Evolutionary conservation across 257 asterid species (phyloP), one percentile per base, ranked within the genome.

Genomic region (Ajuga chamaepitys): DNA sequence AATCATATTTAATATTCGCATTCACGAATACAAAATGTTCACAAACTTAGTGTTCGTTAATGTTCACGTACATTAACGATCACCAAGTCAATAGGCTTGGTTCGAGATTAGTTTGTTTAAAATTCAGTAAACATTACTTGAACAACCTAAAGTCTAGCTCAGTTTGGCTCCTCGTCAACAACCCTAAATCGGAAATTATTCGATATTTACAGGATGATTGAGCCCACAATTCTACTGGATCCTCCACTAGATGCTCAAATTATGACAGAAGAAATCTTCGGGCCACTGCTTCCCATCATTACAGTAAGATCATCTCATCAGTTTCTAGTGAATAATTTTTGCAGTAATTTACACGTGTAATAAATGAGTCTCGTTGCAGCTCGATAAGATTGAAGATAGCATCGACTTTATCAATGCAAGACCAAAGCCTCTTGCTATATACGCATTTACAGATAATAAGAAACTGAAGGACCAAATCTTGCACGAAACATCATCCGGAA

Each of bases 231-330:
- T 70, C 78, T 93, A 75, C 61, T 93, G 77, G 82, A 93, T 82
- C 97, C 97, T 64, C 98, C 98, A 9, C 78, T 81, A n/a, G 91
- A 93, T 70, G 62, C 97, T 47, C 81, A 60, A 46, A 77, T 93
- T 69, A 89, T 93, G 98, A 81, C 82, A 0, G 97, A 93, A 60
- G 98, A 93, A 75, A 87, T 93, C 66, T 93, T 93, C 20, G 97
- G 98, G 22, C 97, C 97, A n/a, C 72, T 93, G 81, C 96, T 93
- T 51, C 97, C 97, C 22, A 82, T 92, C 68, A 80, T 89, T 44
- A 92, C 96, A 5, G 98, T 89, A 83, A 83, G 68, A 68, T 57
- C 58, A 45, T 48, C 34, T 41, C 26, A n/a, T n/a, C n/a, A n/a
- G n/a, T n/a, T 20, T 3, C 50, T 32, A 45, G 18, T 56, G n/a